A percentile compares a stretch with the other conserved stretches of the same genome.
Conservation (phyloP, 768 basidiomycete species). For the Lentinula detonsa region DNA sequence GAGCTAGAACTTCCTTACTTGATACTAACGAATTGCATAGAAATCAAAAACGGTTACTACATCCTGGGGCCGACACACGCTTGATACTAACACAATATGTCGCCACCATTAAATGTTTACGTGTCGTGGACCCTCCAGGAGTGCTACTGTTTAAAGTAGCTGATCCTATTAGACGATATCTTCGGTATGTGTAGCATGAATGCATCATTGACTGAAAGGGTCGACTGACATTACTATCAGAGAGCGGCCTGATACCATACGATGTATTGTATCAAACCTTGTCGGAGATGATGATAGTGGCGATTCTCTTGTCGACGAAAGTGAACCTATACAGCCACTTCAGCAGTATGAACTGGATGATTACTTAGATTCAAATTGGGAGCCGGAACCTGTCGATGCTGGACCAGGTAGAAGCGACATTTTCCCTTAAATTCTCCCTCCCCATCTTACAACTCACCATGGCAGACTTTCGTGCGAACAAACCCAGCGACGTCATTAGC, state of each 20-base stretch:
- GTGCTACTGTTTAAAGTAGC: constrained; percentile 92
- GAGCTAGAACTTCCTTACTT: background rate
- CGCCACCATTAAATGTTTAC: constrained; percentile 83
- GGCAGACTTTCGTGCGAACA: constrained; percentile 86
- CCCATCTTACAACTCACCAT: background rate
- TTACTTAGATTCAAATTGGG: constrained; percentile 89
- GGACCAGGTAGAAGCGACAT: constrained; percentile 66
- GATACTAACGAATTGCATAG: constrained; percentile 29
- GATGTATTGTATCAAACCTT: constrained; percentile 86
- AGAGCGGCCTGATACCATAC: constrained; percentile 87
- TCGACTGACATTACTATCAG: constrained; percentile 29
- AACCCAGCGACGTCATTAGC: constrained; percentile 89
- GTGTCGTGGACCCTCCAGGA: constrained; percentile 87
- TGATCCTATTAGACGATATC: constrained; percentile 84
- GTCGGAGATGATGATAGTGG: constrained; percentile 82
- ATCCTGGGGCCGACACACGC: constrained; percentile 94
- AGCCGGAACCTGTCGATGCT: constrained; percentile 94
- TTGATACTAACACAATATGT: constrained; percentile 89
- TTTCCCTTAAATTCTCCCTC: background rate
- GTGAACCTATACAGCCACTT: constrained; percentile 71
- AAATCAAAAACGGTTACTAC: constrained; percentile 81
- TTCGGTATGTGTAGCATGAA: constrained; percentile 47
- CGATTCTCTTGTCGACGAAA: constrained; percentile 80
- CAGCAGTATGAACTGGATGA: constrained; percentile 78
- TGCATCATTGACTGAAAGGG: background rate